Evolutionary conservation across 176 grass and related monocot genomes (phyloP).

Genomic region (Panicum miliaceum): DNA sequence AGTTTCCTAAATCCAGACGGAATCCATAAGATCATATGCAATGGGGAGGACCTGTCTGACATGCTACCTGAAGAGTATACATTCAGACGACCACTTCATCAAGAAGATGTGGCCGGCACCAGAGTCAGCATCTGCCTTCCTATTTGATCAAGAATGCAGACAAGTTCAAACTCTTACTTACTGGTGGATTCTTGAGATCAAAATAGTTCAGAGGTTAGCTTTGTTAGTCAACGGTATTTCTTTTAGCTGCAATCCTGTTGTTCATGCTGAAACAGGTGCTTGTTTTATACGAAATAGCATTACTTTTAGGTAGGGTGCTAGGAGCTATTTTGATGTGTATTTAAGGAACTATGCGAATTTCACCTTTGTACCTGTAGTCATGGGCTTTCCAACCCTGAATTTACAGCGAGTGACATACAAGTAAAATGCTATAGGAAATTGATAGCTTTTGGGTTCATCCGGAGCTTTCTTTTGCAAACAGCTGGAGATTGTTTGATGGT

Average conservation of each 20-base stretch:
- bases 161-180: slow-evolving; percentile 77
- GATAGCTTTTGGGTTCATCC: slow-evolving; percentile 9
- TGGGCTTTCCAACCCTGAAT: slow-evolving; percentile 18
- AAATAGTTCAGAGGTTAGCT: slow-evolving; percentile 49
- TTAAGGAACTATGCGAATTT: background rate
- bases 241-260: slow-evolving; percentile 50
- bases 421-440: slow-evolving; percentile 18
- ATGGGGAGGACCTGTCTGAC: slow-evolving; percentile 79
- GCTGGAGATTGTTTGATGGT: background rate
- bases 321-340: slow-evolving; percentile 8
- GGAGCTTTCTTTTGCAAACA: background rate
- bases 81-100: slow-evolving; percentile 62
- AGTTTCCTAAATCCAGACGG: slow-evolving; percentile 68
- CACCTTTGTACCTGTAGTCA: slow-evolving; percentile 6
- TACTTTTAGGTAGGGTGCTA: slow-evolving; percentile 40
- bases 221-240: slow-evolving; percentile 40
- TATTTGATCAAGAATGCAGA: slow-evolving; percentile 78
- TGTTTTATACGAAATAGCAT: slow-evolving; percentile 6
- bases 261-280: background rate
- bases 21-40: slow-evolving; percentile 90
- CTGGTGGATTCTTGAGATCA: slow-evolving; percentile 85
- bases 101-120: slow-evolving; percentile 82
- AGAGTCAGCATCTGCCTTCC: slow-evolving; percentile 67
- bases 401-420: slow-evolving; percentile 30
- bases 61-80: slow-evolving; percentile 96